Base-by-base conservation (phyloP, 495 filamentous ascomycete species). In the Penicillium macrosclerotiorum region DNA sequence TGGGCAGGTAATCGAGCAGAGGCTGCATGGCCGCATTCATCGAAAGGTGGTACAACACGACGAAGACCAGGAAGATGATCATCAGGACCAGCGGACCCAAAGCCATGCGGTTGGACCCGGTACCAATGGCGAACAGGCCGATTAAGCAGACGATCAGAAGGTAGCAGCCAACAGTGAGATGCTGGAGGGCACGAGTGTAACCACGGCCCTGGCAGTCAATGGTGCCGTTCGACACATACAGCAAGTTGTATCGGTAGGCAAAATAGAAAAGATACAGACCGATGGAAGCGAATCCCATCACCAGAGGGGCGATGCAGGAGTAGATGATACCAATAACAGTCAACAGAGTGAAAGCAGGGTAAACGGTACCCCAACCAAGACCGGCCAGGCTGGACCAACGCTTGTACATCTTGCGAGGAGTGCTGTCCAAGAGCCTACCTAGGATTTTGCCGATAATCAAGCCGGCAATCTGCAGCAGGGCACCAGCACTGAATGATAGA, bases 181-280 rank as follows among this genome's bases (percentile, higher is more conserved):
- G 93, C 63, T 96, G 90, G 49, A 98, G 69, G n/a, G 88, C 93
- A 26, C 83, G 82, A 4, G 87, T 83, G 62, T 96, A 98, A 49
- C 86, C 80, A 26, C 87, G 80, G 43, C 93, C 93, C 53, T 94
- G 89, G 19, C 93, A 96, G 68, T 98, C 92, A 60, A 96, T 85
- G 40, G 75, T 50, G 22, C 85, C 78, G 57, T 94, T 88, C 39
- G 84, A 89, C 38, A 96, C 89, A 66, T 94, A 98, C 36, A 98
- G 78, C 56, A 97, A 63, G 62, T 98, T 95, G 77, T 98, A 97
- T 4, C 90, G 82, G 79, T 88, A 96, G 42, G 93, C 91, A 36
- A 95, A 73, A 68, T 96, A 96, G 69, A 98, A 89, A 42, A 96
- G 73, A 42, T 78, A 83, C 46, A 97, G 75, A 45, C 88, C 92